phyloP scores from a whole-genome alignment of 345 rosid genomes.

The Litchi chinensis region DNA sequence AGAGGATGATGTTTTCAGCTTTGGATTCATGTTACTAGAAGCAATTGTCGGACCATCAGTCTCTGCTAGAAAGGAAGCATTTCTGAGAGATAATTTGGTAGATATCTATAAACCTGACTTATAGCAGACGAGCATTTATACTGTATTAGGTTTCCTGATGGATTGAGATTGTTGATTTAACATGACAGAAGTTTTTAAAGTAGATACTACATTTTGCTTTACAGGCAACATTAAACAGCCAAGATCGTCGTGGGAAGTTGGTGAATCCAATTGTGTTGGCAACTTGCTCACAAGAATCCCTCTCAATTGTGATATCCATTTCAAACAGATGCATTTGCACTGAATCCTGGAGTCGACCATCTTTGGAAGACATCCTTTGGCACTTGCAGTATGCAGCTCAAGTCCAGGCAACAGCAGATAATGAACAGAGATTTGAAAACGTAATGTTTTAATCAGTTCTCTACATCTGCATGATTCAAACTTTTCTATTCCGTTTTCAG shows the following conservation, averaged over 20 bases:
- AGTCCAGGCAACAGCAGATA: slow-evolving; percentile 44
- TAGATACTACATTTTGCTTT: slow-evolving; percentile 11
- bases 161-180: neutral
- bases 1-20: slow-evolving; percentile 55
- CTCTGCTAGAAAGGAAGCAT: slow-evolving; percentile 30
- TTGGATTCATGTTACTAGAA: slow-evolving; percentile 48
- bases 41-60: slow-evolving; percentile 37
- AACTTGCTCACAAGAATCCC: slow-evolving; percentile 44
- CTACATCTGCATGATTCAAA: neutral
- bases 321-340: slow-evolving; percentile 45
- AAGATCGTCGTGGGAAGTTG: slow-evolving; percentile 28
- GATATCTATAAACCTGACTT: neutral
- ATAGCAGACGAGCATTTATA: neutral
- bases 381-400: slow-evolving; percentile 59
- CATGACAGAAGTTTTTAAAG: neutral
- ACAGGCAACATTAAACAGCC: slow-evolving; percentile 47
- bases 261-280: slow-evolving; percentile 43
- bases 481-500: neutral
- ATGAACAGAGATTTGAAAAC: slow-evolving; percentile 18
- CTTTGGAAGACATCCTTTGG: slow-evolving; percentile 59
- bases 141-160: neutral
- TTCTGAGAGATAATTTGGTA: slow-evolving; percentile 40
- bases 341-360: slow-evolving; percentile 49
- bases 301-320: slow-evolving; percentile 43
- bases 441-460: neutral